Percentiles rank a stretch among this genome's conserved stretches.
Conservation (phyloP, 805 yeast genomes). For the Wickerhamomyces canadensis region DNA sequence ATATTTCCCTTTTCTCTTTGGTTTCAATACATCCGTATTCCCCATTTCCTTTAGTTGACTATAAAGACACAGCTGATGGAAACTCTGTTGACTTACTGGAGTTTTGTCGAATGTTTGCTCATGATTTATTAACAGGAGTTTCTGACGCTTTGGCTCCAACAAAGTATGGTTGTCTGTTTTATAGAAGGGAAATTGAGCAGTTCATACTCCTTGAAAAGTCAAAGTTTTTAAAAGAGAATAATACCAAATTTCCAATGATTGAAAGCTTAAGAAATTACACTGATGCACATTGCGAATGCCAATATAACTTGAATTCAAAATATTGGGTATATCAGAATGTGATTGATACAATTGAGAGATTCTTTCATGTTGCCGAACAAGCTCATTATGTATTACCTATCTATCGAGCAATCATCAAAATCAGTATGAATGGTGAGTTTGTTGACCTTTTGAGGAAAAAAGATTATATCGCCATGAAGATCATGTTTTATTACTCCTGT, state of each 20-base stretch:
- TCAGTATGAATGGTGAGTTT: conserved; percentile 6
- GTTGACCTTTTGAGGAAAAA: conserved; percentile 7
- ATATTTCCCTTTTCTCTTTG: conserved; percentile 15
- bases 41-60: conserved; percentile 6
- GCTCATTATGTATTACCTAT: conserved; percentile 18
- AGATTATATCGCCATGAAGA: conserved; percentile 19
- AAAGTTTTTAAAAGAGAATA: background rate
- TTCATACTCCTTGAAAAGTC: background rate
- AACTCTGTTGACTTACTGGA: conserved; percentile 11
- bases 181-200: conserved; percentile 8
- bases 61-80: conserved; percentile 5
- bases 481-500: conserved; percentile 14
- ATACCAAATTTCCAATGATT: conserved; percentile 12
- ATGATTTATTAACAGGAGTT: conserved; percentile 1
- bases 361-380: conserved; percentile 13
- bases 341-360: conserved; percentile 10
- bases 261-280: conserved; percentile 11
- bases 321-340: conserved; percentile 7
- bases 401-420: conserved; percentile 8
- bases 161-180: conserved; percentile 10
- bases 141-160: conserved; percentile 6
- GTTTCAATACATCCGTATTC: conserved; percentile 17
- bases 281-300: too few relatives aligned
- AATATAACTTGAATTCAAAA: background rate
- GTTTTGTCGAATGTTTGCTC: conserved; percentile 9